Evolutionary conservation across 2,329 filamentous ascomycete species (phyloP), one percentile per base, ranked within the genome.

Genomic region (Colletotrichum echinochloae): DNA sequence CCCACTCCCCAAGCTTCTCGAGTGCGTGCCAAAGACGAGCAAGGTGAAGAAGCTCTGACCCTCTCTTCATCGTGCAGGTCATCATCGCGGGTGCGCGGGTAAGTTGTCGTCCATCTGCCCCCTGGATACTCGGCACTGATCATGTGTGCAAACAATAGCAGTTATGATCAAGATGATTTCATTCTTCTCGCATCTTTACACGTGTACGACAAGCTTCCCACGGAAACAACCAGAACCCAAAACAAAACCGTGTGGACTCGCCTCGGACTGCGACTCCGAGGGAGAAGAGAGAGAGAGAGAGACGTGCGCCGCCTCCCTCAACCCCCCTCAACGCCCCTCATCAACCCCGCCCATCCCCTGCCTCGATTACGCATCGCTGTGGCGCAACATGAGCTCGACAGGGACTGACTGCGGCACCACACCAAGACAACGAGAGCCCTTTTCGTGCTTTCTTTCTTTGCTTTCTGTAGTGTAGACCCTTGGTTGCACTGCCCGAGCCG

Each of bases 321-420:
- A n/a, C n/a, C n/a, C n/a, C n/a, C n/a, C n/a, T n/a, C n/a, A n/a
- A n/a, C n/a, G n/a, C n/a, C n/a, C n/a, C n/a, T n/a, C n/a, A n/a
- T n/a, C 48, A 55, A 49, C 44, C 67, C 52, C 35, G 54, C 37
- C 35, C 30, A n/a, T 48, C 35, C 28, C 46, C 44, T 33, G 55
- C 30, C 66, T 57, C 66, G 62, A 63, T 70, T 63, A 70, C 68
- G 68, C 64, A 70, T 37, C n/a, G 16, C 44, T 70, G 68, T 70
- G 68, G 68, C 68, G 68, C 68, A 48, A 37, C 37, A 23, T 41
- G 39, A 66, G 66, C 62, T 30, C 30, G 52, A 62, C 57, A 70
- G 59, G 64, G 64, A 62, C 1, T 5, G 60, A 20, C 1, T 5
- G 64, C 60, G 57, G 51, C 57, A 56, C 51, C n/a, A n/a, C n/a